Percentiles rank a stretch among this genome's conserved stretches.
These are phyloP conservation scores for Marasmius oreades DNA, from an alignment of 1,284 basidiomycete species.

Conservation along the genomic window DNA sequence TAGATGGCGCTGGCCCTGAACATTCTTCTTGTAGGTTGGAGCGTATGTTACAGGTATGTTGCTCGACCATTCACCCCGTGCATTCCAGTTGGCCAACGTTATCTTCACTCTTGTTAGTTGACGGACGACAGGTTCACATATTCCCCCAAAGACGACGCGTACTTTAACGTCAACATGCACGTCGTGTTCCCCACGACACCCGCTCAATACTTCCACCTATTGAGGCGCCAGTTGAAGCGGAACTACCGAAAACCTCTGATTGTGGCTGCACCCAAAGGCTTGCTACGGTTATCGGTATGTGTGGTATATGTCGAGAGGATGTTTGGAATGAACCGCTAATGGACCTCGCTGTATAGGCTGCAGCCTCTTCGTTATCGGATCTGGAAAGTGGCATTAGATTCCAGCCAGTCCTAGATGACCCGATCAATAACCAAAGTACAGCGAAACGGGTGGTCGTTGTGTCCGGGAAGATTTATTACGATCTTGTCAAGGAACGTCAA, in stretches of 20 bases:
- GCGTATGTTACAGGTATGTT: constrained; percentile 72
- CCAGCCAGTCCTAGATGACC: constrained; percentile 68
- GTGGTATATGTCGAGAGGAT: background rate
- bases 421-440: constrained; percentile 32
- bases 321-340: constrained; percentile 3
- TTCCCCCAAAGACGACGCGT: constrained; percentile 23
- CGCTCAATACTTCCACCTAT: constrained; percentile 86
- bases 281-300: constrained; percentile 75
- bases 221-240: constrained; percentile 78
- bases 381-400: constrained; percentile 65
- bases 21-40: constrained; percentile 86
- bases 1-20: constrained; percentile 89
- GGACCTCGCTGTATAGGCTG: constrained; percentile 50
- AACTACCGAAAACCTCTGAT: constrained; percentile 86
- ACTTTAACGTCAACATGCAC: constrained; percentile 70
- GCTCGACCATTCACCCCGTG: background rate
- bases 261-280: constrained; percentile 79
- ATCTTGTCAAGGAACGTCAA: constrained; percentile 68
- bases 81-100: background rate
- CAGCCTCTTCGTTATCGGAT: constrained; percentile 66
- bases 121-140: constrained; percentile 63
- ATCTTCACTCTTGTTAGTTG: constrained; percentile 38
- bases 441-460: constrained; percentile 59
- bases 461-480: constrained; percentile 86
- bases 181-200: constrained; percentile 85